Conservation (phyloP, 805 yeast genomes). For the Kodamaea laetipori region DNA sequence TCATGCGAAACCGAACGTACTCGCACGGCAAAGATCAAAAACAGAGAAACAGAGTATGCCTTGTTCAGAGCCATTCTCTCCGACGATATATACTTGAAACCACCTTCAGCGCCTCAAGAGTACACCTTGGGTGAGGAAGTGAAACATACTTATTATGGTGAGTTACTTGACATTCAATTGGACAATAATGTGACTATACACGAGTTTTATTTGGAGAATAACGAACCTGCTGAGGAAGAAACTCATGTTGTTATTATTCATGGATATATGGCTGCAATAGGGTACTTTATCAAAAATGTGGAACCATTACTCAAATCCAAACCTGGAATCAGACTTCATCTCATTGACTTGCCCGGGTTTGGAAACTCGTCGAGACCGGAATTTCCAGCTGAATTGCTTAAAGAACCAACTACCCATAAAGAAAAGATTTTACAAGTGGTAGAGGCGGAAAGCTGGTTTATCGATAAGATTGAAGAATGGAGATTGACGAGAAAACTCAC, state of each 20-base stretch:
- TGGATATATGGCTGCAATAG: slow-evolving; percentile 49
- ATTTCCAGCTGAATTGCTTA: slow-evolving; percentile 35
- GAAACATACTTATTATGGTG: slow-evolving; percentile 15
- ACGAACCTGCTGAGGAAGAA: slow-evolving; percentile 15
- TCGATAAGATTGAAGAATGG: slow-evolving; percentile 42
- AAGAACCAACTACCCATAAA: slow-evolving; percentile 19
- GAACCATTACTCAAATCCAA: slow-evolving; percentile 32
- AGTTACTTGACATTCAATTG: slow-evolving; percentile 33
- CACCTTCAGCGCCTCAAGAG: slow-evolving; percentile 4
- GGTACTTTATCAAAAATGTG: slow-evolving; percentile 42
- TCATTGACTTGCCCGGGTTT: slow-evolving; percentile 46
- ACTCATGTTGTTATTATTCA: slow-evolving; percentile 38
- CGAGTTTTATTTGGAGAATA: slow-evolving; percentile 36
- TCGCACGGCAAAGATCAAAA: slow-evolving; percentile 25
- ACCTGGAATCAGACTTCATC: slow-evolving; percentile 38
- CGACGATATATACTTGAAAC: slow-evolving; percentile 24
- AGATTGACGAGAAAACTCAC: slow-evolving; percentile 25
- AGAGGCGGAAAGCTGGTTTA: slow-evolving; percentile 43
- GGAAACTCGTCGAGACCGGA: slow-evolving; percentile 45
- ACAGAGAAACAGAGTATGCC: slow-evolving; percentile 35
- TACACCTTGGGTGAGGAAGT: not conserved
- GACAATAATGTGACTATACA: slow-evolving; percentile 35
- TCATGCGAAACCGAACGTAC: not conserved
- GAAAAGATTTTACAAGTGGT: slow-evolving; percentile 35
- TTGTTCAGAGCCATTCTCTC: slow-evolving; percentile 37